Conservation (phyloP, 2,329 filamentous ascomycete species). For the Talaromyces sp. region DNA sequence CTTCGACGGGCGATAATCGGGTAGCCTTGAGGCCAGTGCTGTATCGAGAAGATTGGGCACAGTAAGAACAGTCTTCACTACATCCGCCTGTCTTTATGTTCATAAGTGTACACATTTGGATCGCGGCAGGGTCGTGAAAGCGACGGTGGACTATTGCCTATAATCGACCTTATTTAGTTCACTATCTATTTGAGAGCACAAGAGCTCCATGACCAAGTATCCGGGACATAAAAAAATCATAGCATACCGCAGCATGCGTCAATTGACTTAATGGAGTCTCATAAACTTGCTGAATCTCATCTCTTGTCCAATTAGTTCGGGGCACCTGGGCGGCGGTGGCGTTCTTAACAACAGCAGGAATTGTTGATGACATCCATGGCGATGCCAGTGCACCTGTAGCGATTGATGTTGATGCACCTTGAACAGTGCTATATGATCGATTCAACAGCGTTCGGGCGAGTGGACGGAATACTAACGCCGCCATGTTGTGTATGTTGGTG, state of each 20-base stretch:
- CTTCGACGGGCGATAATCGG: conserved; percentile 74
- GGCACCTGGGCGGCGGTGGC: conserved; percentile 46
- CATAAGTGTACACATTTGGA: conserved; percentile 93
- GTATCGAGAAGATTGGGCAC: conserved; percentile 79
- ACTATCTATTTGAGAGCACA: not conserved
- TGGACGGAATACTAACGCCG: conserved; percentile 27
- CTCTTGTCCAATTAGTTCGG: conserved; percentile 73
- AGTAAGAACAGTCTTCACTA: conserved; percentile 90
- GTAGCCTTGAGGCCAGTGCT: conserved; percentile 71
- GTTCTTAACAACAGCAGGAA: conserved; percentile 36
- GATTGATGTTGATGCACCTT: conserved; percentile 28
- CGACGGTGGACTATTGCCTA: conserved; percentile 76
- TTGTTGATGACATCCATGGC: conserved; percentile 30
- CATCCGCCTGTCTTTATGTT: conserved; percentile 96
- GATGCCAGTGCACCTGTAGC: conserved; percentile 27
- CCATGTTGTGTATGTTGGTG: conserved; percentile 11
- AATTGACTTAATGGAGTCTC: conserved; percentile 78
- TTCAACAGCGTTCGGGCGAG: conserved; percentile 31
- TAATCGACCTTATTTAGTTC: conserved; percentile 20
- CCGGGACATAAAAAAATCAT: not conserved
- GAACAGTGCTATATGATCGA: conserved; percentile 42
- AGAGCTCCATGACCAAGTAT: not conserved
- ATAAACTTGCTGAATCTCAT: conserved; percentile 80
- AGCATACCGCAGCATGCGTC: conserved; percentile 67
- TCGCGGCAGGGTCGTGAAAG: conserved; percentile 78